Conservation (phyloP, 2,329 filamentous ascomycete species). For the Scleromitrula shiraiana region DNA sequence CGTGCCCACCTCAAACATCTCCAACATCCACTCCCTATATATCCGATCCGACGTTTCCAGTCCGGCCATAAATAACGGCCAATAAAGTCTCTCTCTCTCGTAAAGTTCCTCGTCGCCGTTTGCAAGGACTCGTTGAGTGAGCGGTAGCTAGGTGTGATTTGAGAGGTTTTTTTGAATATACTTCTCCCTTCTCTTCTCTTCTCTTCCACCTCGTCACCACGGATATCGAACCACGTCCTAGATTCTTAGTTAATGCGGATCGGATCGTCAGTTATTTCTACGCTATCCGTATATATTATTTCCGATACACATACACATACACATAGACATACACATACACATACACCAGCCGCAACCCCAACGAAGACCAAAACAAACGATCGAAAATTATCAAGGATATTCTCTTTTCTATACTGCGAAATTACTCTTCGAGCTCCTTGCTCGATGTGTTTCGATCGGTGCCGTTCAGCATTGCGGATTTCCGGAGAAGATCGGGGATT, state of each 20-base stretch:
- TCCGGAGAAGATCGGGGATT: neutral
- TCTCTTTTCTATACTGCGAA: too few relatives aligned
- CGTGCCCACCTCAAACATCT: neutral
- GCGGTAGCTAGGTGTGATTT: neutral
- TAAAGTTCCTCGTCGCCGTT: conserved; percentile 5
- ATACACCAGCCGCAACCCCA: too few relatives aligned
- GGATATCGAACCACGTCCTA: neutral
- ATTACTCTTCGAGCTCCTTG: too few relatives aligned
- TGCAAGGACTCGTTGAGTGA: too few relatives aligned
- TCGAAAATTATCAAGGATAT: neutral
- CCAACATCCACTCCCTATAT: conserved; percentile 8
- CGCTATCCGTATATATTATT: conserved; percentile 3
- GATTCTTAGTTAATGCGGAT: neutral
- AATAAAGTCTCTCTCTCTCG: conserved; percentile 7
- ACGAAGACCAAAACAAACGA: neutral
- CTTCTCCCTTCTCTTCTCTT: neutral
- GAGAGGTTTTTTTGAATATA: neutral
- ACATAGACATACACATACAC: too few relatives aligned
- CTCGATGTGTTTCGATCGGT: too few relatives aligned
- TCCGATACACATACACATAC: neutral
- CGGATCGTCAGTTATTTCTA: conserved; percentile 4
- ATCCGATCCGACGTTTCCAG: conserved; percentile 11
- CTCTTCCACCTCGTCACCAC: neutral
- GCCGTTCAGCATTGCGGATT: neutral
- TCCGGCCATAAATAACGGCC: conserved; percentile 13